Conservation (phyloP, 148 eudicot species). For the Heliosperma pusillum region DNA sequence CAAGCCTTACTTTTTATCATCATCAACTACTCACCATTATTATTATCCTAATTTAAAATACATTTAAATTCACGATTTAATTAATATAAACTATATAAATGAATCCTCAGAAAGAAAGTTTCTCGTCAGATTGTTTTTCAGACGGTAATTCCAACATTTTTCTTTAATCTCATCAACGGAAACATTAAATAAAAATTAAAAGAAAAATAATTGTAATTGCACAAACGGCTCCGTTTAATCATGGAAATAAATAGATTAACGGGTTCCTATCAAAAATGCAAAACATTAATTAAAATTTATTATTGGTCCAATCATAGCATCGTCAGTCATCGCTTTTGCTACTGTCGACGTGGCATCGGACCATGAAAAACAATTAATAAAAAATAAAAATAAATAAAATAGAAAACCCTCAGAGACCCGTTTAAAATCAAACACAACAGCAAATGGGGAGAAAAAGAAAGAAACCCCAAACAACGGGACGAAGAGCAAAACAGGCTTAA, state of each 20-base stretch:
- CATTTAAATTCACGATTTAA: too few species aligned
- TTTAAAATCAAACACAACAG: constrained; percentile 64
- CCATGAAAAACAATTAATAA: constrained; percentile 13
- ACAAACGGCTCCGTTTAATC: constrained; percentile 64
- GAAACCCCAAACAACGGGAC: constrained; percentile 1
- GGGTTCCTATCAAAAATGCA: constrained; percentile 70
- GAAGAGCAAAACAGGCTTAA: background rate
- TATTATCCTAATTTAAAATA: too few species aligned
- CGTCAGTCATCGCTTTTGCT: constrained; percentile 45
- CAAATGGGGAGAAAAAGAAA: constrained; percentile 12
- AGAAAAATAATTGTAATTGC: constrained; percentile 46
- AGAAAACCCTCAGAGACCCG: constrained; percentile 70
- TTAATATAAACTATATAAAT: background rate
- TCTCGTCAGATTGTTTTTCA: constrained; percentile 39
- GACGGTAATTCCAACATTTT: constrained; percentile 69
- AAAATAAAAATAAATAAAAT: background rate
- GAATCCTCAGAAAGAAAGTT: constrained; percentile 63
- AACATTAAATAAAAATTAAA: background rate
- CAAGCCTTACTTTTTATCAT: constrained; percentile 48
- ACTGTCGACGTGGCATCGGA: constrained; percentile 79
- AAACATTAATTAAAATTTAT: constrained; percentile 30
- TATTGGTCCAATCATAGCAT: constrained; percentile 72
- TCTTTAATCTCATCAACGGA: constrained; percentile 40
- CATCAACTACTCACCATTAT: constrained; percentile 24
- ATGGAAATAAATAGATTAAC: constrained; percentile 34